Percentiles rank a stretch among this genome's conserved stretches.
These are phyloP conservation scores for Croton setiger DNA, from an alignment of 441 rosid species.

Conservation along the genomic window DNA sequence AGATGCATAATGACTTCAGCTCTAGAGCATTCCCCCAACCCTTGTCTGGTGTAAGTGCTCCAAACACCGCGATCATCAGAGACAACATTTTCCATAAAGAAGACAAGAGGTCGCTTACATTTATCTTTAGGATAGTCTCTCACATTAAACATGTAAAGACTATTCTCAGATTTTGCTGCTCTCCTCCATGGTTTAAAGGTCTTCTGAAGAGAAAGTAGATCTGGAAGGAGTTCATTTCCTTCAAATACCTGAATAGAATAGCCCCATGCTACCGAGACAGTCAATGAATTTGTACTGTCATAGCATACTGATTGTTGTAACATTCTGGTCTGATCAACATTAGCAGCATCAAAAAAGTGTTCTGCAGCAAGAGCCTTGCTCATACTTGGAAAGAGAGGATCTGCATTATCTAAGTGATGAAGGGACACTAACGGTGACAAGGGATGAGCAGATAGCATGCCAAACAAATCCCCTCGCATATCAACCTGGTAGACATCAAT, in stretches of 20 bases:
- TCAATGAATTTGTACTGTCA: conserved; percentile 45
- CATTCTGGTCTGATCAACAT: conserved; percentile 63
- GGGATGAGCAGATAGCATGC: conserved; percentile 80
- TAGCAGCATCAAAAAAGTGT: conserved; percentile 56
- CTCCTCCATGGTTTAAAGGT: conserved; percentile 82
- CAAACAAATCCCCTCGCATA: conserved; percentile 80
- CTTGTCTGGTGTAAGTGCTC: conserved; percentile 54
- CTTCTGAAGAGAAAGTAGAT: conserved; percentile 60
- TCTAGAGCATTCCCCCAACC: conserved; percentile 45
- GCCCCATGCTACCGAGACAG: conserved; percentile 86
- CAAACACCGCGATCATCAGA: conserved; percentile 43
- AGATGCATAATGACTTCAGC: conserved; percentile 41
- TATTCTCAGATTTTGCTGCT: conserved; percentile 35
- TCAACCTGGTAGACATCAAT: conserved; percentile 50
- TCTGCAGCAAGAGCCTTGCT: conserved; percentile 47
- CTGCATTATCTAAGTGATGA: conserved; percentile 88
- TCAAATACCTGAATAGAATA: conserved; percentile 79
- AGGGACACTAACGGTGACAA: conserved; percentile 74
- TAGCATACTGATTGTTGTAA: conserved; percentile 91
- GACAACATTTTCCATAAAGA: conserved; percentile 50
- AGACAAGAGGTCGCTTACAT: conserved; percentile 62
- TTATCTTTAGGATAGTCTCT: conserved; percentile 73
- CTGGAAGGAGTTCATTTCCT: conserved; percentile 72
- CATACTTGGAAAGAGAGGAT: conserved; percentile 70
- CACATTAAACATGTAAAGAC: conserved; percentile 59